A percentile compares a stretch with the other conserved stretches of the same genome.
phyloP scores from a whole-genome alignment of 2,329 filamentous ascomycete species.

The Xylaria sp. region DNA sequence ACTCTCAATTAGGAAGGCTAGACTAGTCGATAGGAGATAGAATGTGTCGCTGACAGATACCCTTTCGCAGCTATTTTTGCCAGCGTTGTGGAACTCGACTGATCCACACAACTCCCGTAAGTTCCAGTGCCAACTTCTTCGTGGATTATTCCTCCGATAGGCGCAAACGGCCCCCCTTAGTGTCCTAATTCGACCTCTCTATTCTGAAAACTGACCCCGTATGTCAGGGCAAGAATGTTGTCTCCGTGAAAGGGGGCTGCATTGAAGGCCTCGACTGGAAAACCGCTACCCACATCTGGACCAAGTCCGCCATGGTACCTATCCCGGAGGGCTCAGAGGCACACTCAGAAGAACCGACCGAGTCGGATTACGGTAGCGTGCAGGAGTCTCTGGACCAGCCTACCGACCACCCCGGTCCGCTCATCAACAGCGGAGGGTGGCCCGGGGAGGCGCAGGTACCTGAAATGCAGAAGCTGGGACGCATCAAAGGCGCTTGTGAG shows the following conservation, averaged over 20 bases:
- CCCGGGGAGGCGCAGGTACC: constrained; percentile 28
- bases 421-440: constrained; percentile 24
- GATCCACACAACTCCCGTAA: constrained; percentile 68
- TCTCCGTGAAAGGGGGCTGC: constrained; percentile 74
- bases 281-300: constrained; percentile 73
- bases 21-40: not conserved
- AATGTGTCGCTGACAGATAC: constrained; percentile 8
- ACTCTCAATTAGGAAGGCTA: not conserved
- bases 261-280: constrained; percentile 71
- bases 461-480: constrained; percentile 3
- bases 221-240: constrained; percentile 63
- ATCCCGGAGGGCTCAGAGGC: constrained; percentile 72
- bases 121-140: constrained; percentile 35
- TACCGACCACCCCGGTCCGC: constrained; percentile 27
- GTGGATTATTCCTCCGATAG: not conserved
- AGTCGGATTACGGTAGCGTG: constrained; percentile 55
- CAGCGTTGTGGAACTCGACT: constrained; percentile 72
- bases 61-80: constrained; percentile 68
- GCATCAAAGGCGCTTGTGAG: constrained; percentile 46
- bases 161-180: too few relatives aligned
- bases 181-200: too few relatives aligned
- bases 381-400: constrained; percentile 63
- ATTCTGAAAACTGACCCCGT: not conserved
- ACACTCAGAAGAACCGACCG: constrained; percentile 62
- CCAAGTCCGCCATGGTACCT: constrained; percentile 72